phyloP scores from a whole-genome alignment of 495 filamentous ascomycete genomes.

The Xylaria grammica region DNA sequence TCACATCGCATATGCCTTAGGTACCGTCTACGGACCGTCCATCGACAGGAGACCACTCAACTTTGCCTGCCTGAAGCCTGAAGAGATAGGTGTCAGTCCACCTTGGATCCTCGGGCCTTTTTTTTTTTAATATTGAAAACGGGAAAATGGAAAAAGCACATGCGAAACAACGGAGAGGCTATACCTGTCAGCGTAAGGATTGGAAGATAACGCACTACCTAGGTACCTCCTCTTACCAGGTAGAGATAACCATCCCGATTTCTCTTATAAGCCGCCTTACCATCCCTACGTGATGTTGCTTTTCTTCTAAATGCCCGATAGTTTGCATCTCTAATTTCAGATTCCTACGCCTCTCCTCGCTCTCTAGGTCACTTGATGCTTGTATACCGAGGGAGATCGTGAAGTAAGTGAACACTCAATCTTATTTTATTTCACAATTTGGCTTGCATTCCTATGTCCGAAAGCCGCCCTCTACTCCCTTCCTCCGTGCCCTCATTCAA shows the following conservation, averaged over 20 bases:
- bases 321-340: not conserved
- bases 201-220: slow-evolving; percentile 19
- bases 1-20: slow-evolving; percentile 11
- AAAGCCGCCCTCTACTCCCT: not conserved
- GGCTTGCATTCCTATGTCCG: not conserved
- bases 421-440: slow-evolving; percentile 4
- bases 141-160: slow-evolving; percentile 28
- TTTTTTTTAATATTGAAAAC: not conserved
- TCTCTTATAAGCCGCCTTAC: slow-evolving; percentile 10
- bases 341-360: not conserved
- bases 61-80: not conserved
- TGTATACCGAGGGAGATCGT: not conserved
- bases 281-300: not conserved
- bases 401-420: slow-evolving; percentile 7
- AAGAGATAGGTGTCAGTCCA: not conserved
- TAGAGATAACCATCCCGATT: no score
- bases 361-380: not conserved
- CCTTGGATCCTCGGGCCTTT: not conserved
- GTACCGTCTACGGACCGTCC: not conserved
- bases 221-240: slow-evolving; percentile 1
- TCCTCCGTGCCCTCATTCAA: not conserved
- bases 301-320: not conserved
- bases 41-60: slow-evolving; percentile 4
- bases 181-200: slow-evolving; percentile 20
- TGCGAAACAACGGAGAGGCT: slow-evolving; percentile 30